A percentile compares a stretch with the other conserved stretches of the same genome.
phyloP scores from a whole-genome alignment of 305 asterid species.

The Solanum hybrid region DNA sequence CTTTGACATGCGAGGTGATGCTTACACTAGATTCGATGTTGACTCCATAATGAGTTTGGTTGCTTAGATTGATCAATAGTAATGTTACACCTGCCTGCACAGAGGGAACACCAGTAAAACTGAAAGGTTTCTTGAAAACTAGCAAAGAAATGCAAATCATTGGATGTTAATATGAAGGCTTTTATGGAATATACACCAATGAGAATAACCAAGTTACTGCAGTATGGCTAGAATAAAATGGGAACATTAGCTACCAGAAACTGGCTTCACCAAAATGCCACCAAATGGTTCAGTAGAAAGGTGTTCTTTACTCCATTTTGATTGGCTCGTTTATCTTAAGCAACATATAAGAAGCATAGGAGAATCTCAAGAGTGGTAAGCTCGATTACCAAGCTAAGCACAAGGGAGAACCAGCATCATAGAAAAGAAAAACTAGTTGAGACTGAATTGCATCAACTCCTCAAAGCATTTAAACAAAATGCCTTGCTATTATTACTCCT shows the following conservation, averaged over 20 bases:
- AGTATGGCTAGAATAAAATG: neutral
- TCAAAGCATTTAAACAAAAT: neutral
- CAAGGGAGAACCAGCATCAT: neutral
- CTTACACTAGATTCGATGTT: constrained; percentile 26
- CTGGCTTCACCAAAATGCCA: neutral
- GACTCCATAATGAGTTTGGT: constrained; percentile 35
- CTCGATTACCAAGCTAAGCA: neutral
- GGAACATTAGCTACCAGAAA: neutral
- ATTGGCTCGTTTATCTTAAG: neutral
- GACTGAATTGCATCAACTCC: neutral
- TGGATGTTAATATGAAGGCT: neutral
- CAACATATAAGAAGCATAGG: neutral
- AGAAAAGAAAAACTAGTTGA: neutral
- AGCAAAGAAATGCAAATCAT: neutral
- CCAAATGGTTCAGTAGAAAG: neutral
- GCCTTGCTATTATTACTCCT: neutral
- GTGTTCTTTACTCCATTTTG: neutral
- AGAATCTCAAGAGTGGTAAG: neutral
- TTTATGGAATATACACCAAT: neutral
- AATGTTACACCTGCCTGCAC: constrained; percentile 61
- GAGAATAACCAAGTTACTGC: neutral
- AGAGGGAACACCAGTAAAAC: neutral
- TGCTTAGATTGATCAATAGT: constrained; percentile 74
- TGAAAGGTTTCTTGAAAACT: neutral
- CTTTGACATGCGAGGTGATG: constrained; percentile 5